Base-by-base conservation (phyloP, 768 basidiomycete species). In the Chlorophyllum brunneum region DNA sequence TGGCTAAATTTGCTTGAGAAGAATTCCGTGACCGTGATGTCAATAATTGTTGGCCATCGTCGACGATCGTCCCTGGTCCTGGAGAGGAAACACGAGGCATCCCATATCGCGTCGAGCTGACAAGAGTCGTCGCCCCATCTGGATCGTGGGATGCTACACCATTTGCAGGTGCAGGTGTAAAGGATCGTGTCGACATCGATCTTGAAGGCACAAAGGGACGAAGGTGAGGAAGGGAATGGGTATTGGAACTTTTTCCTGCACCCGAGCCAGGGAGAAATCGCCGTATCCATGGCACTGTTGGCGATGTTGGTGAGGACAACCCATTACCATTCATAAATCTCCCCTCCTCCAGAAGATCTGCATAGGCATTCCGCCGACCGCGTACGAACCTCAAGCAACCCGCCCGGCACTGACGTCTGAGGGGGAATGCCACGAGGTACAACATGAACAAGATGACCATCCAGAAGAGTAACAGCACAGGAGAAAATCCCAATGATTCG, bases 401-500 rank as follows among this genome's bases (percentile, higher is more conserved):
- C 2, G 71, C 62, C 16, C 81, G 72, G 9, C 87, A 60, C 31
- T 73, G 73, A 41, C 81, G 77, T 26, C 86, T 80, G 54, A 92
- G 61, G 4, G 87, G 83, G 54, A 73, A 81, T 22, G 65, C 63
- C 34, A 83, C 56, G 40, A 76, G 64, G 13, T 75, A 50, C 20
- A 83, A 36, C 33, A 80, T 38, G 33, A 70, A 65, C 23, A 80
- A 57, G 20, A 79, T 55, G 51, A 75, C 55, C 13, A 75, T 54
- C 63, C 81, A 85, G 59, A 86, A 73, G 6, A 88, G 56, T 58
- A 85, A 68, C n/a, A 81, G 63, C 18, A 86, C 71, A 6, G 81
- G 81, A 4, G 88, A 87, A 64, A 90, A 88, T 0, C 88, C 87
- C 26, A 91, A 78, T 0, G 85, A 81, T 26, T 76, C 69, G 24